These are phyloP conservation scores for Pythium monospermum DNA, from an alignment of 352 stramenopile species.

Conservation along the genomic window DNA sequence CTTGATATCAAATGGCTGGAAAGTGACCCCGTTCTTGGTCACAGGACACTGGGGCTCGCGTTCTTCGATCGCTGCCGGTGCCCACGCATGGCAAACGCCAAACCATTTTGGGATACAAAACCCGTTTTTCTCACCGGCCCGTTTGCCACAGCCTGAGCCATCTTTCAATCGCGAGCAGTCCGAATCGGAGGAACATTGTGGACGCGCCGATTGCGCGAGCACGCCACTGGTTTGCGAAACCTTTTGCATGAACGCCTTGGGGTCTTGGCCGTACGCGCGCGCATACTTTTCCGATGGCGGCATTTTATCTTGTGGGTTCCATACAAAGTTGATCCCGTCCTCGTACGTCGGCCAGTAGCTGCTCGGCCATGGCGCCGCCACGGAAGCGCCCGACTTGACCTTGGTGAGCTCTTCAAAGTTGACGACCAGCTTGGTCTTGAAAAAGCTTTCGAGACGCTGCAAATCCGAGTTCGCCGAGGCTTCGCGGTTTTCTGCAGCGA, in stretches of 20 bases:
- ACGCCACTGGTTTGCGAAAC: conserved; percentile 14
- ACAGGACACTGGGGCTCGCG: conserved; percentile 19
- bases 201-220: conserved; percentile 2
- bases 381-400: conserved; percentile 1
- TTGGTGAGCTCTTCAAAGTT: conserved; percentile 17
- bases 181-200: neutral
- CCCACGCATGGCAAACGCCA: conserved; percentile 24
- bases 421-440: conserved; percentile 10
- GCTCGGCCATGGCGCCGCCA: conserved; percentile 10
- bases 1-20: conserved; percentile 27
- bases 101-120: conserved; percentile 23
- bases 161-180: conserved; percentile 13
- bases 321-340: conserved; percentile 22
- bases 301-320: conserved; percentile 11
- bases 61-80: conserved; percentile 20
- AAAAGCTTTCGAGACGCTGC: conserved; percentile 6
- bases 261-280: conserved; percentile 12
- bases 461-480: conserved; percentile 9
- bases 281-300: conserved; percentile 20
- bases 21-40: conserved; percentile 21
- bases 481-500: conserved; percentile 4
- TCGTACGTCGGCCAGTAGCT: conserved; percentile 22
- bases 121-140: conserved; percentile 4
- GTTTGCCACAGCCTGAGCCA: conserved; percentile 12
- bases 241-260: conserved; percentile 9